A percentile compares a stretch with the other conserved stretches of the same genome.
Evolutionary conservation across 192 early-diverging fungal genomes (phyloP).

Genomic region (Spizellomyces punctatus): DNA sequence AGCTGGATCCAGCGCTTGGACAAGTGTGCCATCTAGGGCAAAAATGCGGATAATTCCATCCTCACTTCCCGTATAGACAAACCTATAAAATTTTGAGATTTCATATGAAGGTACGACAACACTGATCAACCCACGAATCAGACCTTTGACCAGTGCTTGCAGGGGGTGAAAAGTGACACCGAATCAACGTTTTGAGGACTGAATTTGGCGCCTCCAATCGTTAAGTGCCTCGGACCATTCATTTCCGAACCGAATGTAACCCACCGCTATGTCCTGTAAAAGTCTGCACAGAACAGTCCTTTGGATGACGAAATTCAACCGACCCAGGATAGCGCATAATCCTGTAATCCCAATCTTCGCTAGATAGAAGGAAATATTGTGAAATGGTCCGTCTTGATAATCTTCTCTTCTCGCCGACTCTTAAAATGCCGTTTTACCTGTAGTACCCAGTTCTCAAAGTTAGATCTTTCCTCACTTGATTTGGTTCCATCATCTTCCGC

Average conservation of each 20-base stretch:
- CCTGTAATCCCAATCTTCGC: conserved; percentile 19
- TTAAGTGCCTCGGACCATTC: neutral
- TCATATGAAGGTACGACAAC: no score
- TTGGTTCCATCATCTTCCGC: conserved; percentile 39
- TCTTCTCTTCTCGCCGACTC: neutral
- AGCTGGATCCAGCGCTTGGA: neutral
- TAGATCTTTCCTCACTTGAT: conserved; percentile 8
- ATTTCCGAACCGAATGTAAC: no score
- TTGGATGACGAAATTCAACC: conserved; percentile 41
- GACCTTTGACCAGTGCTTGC: conserved; percentile 55
- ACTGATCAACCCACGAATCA: neutral
- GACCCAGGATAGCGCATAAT: conserved; percentile 50
- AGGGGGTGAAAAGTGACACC: conserved; percentile 69
- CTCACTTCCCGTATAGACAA: conserved; percentile 64
- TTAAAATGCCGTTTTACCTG: neutral
- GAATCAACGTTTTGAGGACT: conserved; percentile 66
- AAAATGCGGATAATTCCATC: conserved; percentile 60
- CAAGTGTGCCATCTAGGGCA: conserved; percentile 4
- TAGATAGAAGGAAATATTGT: neutral
- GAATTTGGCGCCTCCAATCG: conserved; percentile 3
- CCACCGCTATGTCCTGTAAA: conserved; percentile 59
- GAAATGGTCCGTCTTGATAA: neutral
- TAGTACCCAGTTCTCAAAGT: conserved; percentile 18
- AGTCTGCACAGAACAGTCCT: conserved; percentile 59
- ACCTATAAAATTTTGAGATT: conserved; percentile 25